phyloP scores from a whole-genome alignment of 371 early-diverging fungal genomes.

The Coemansia sp. region DNA sequence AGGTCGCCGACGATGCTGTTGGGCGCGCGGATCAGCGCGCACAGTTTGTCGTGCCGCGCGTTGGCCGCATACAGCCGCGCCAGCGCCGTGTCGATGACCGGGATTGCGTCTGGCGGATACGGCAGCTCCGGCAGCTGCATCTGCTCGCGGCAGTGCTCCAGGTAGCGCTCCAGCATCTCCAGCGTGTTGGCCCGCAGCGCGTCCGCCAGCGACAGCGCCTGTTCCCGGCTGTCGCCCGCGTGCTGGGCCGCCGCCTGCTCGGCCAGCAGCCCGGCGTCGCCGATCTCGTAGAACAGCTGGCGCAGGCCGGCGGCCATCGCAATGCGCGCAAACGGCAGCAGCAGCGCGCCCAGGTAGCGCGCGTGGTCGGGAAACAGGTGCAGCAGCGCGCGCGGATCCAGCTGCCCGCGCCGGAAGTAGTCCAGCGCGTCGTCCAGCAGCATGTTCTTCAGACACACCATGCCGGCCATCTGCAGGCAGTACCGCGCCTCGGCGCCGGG shows the following conservation, averaged over 20 bases:
- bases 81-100: conserved; percentile 38
- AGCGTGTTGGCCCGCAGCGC: conserved; percentile 20
- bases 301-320: conserved; percentile 31
- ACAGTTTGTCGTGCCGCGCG: conserved; percentile 14
- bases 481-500: conserved; percentile 25
- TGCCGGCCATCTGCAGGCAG: conserved; percentile 45
- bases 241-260: conserved; percentile 19
- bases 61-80: conserved; percentile 19
- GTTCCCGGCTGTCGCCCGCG: conserved; percentile 23
- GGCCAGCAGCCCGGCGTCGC: conserved; percentile 17
- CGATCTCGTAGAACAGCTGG: conserved; percentile 21
- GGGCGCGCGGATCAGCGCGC: conserved; percentile 14
- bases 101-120: conserved; percentile 28
- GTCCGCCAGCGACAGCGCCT: conserved; percentile 10
- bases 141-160: conserved; percentile 22
- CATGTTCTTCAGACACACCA: conserved; percentile 25
- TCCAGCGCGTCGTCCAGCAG: conserved; percentile 49
- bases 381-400: conserved; percentile 48
- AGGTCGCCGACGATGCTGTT: conserved; percentile 29
- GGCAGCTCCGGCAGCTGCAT: conserved; percentile 2
- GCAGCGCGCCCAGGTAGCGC: conserved; percentile 25
- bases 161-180: conserved; percentile 46
- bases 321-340: conserved; percentile 40
- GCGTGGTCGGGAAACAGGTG: conserved; percentile 35
- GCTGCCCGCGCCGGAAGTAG: conserved; percentile 34